Base-by-base conservation (phyloP, 805 yeast genomes). In the Kodamaea laetipori region DNA sequence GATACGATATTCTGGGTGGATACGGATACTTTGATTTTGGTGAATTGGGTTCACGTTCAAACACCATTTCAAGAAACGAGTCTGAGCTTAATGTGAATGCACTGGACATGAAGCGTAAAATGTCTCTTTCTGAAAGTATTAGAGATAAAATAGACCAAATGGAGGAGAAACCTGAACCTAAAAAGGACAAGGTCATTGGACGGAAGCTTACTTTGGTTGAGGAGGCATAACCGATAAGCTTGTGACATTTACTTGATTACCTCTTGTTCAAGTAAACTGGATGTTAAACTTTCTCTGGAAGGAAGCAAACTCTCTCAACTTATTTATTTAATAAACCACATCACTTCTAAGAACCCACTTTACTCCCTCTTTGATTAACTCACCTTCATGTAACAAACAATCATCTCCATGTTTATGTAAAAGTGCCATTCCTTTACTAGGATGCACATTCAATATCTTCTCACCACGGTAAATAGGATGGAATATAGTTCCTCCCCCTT, bases 11-110 rank as follows among this genome's bases (percentile, higher is more conserved):
- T 44, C 68, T 89, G 30, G 92, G 96, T 34, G 97, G 97, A 2
- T 90, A 90, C 61, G 96, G 90, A 27, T 86, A 86, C 61, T 86
- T 86, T 60, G 94, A 86, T 53, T 73, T 82, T 49, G 88, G 84
- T 8, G 77, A 76, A 48, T 80, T 84, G 50, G 82, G 82, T 45
- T 58, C 77, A 43, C 71, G 85, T 48, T 77, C 86, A 6, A 63
- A 57, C 45, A 55, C 57, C 31, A 32, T 65, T 16, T 57, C 63
- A 9, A 58, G 66, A 13, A 58, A 58, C 28, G 66, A 65, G 41
- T 64, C 70, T 8, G 56, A 48, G 32, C 41, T 65, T 44, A 62
- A 61, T 45, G 53, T 57, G 18, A 53, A 38, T 18, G 43, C 42
- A 17, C 25, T 23, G 25, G 69, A 68, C 46, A 37, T 67, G 26